Percentiles rank a stretch among this genome's conserved stretches.
Evolutionary conservation across 768 basidiomycete genomes (phyloP).

Genomic region (Tylopilus sp.): DNA sequence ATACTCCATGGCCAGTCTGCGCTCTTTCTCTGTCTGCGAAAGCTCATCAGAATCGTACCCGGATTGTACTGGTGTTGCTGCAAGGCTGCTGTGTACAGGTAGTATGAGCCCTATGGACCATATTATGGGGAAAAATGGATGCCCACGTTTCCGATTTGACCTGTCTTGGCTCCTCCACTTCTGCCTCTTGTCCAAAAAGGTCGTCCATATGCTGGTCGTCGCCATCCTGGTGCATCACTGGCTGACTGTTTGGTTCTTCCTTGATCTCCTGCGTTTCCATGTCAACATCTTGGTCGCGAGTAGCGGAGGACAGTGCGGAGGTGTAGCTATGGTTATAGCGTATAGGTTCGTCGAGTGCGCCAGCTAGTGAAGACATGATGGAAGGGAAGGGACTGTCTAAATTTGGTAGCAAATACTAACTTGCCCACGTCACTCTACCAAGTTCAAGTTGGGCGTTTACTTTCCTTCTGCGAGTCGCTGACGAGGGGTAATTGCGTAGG

Average conservation of each 20-base stretch:
- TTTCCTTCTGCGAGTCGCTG: background rate
- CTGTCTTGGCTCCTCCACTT: conserved; percentile 34
- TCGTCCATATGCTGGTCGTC: conserved; percentile 67
- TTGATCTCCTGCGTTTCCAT: conserved; percentile 35
- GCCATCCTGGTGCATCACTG: conserved; percentile 4
- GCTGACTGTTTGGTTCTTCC: conserved; percentile 22
- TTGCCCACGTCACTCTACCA: no score
- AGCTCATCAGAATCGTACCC: conserved; percentile 64
- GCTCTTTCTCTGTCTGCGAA: conserved; percentile 54
- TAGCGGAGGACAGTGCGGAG: conserved; percentile 1
- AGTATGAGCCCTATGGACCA: conserved; percentile 18
- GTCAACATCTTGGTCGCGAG: conserved; percentile 37
- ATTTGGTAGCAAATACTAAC: conserved; percentile 9
- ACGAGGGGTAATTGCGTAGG: background rate
- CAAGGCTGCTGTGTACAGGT: conserved; percentile 32
- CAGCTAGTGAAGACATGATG: conserved; percentile 58
- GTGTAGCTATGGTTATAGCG: conserved; percentile 22
- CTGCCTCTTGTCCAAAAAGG: conserved; percentile 75
- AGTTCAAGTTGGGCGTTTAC: no score
- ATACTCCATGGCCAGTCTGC: conserved; percentile 73
- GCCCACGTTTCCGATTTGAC: conserved; percentile 49
- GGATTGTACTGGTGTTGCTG: conserved; percentile 38
- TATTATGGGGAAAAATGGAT: conserved; percentile 1
- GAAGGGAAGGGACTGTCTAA: background rate
- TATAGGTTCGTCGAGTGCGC: conserved; percentile 44